Conservation (phyloP, 2,329 filamentous ascomycete genomes). For the Hypocrella siamensis region DNA sequence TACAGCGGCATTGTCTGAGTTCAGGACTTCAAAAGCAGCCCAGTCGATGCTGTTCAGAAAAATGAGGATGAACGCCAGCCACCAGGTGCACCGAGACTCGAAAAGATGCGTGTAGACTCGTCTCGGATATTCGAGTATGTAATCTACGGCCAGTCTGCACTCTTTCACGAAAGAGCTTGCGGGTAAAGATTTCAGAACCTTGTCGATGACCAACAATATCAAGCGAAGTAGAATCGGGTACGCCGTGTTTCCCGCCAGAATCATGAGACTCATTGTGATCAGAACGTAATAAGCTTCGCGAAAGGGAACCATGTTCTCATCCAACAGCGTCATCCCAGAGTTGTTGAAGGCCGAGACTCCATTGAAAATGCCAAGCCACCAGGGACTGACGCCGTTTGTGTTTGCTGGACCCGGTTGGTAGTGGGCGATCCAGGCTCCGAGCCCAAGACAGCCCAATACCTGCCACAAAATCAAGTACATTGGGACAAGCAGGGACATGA, state of each 20-base stretch:
- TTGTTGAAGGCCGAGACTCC: conserved; percentile 56
- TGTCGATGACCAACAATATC: conserved; percentile 32
- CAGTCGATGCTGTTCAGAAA: conserved; percentile 28
- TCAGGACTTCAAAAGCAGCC: conserved; percentile 49
- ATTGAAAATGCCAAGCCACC: conserved; percentile 55
- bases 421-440: conserved; percentile 44
- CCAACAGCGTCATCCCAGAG: conserved; percentile 51
- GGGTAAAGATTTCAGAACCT: background rate
- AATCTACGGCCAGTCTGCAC: conserved; percentile 33
- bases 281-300: conserved; percentile 34
- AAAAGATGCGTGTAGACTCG: conserved; percentile 50
- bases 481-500: conserved; percentile 44
- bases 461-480: conserved; percentile 46
- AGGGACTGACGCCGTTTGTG: conserved; percentile 44
- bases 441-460: conserved; percentile 37
- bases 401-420: conserved; percentile 31
- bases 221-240: conserved; percentile 49
- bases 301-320: conserved; percentile 50
- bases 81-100: conserved; percentile 47
- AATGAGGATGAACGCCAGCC: conserved; percentile 41
- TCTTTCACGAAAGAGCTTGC: conserved; percentile 6
- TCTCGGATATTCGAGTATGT: conserved; percentile 39
- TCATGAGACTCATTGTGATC: conserved; percentile 37
- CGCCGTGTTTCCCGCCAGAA: conserved; percentile 50
- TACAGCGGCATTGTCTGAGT: conserved; percentile 43